These are phyloP conservation scores for Aspergillus leporis DNA, from an alignment of 495 filamentous ascomycete genomes.

Conservation along the genomic window DNA sequence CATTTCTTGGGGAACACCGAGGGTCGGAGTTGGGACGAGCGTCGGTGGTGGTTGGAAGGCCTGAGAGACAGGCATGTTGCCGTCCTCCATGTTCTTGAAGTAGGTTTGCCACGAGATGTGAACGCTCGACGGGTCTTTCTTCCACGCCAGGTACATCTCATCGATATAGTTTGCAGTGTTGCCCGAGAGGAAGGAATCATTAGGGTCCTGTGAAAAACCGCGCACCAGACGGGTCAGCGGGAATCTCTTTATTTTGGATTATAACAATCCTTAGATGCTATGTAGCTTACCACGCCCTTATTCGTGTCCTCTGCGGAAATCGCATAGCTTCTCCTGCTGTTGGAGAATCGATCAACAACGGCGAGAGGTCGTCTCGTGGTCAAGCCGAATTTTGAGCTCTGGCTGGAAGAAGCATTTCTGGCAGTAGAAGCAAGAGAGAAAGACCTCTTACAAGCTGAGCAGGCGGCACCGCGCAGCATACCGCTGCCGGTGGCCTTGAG, in stretches of 20 bases:
- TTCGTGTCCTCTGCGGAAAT: conserved; percentile 46
- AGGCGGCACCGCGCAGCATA: conserved; percentile 53
- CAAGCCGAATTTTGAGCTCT: conserved; percentile 47
- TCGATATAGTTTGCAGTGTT: conserved; percentile 98
- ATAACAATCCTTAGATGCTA: background rate
- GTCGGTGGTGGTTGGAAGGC: conserved; percentile 95
- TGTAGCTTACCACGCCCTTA: conserved; percentile 38
- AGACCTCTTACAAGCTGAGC: conserved; percentile 44
- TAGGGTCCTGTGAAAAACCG: conserved; percentile 63
- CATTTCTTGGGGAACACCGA: conserved; percentile 73
- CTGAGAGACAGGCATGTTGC: conserved; percentile 94
- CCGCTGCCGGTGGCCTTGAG: conserved; percentile 51
- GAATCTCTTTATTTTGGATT: background rate
- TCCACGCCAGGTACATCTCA: conserved; percentile 99
- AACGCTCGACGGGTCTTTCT: conserved; percentile 86
- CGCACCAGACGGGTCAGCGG: conserved; percentile 26
- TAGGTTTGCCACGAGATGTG: conserved; percentile 99
- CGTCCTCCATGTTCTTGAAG: conserved; percentile 98
- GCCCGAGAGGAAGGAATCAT: conserved; percentile 91
- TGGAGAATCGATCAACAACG: conserved; percentile 39
- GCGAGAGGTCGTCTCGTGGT: conserved; percentile 44
- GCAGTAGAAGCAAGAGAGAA: conserved; percentile 48
- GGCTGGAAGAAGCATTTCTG: conserved; percentile 36
- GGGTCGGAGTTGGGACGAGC: conserved; percentile 75
- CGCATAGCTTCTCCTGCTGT: conserved; percentile 54